A percentile compares a stretch with the other conserved stretches of the same genome.
phyloP scores from a whole-genome alignment of 1,284 basidiomycete species.

The Rhodofomes roseus region DNA sequence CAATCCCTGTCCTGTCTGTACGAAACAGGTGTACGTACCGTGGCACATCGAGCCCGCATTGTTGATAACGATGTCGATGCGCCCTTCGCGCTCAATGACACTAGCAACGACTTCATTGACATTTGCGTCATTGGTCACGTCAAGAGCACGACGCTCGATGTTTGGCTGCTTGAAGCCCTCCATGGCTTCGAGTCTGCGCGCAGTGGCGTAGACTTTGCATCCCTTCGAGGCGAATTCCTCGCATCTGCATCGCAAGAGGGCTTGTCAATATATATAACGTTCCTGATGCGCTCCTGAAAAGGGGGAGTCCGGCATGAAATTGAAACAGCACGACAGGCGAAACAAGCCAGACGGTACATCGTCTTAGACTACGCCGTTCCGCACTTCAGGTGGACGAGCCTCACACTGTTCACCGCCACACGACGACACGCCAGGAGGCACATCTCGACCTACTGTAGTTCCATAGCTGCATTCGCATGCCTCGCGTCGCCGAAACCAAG shows the following conservation, averaged over 20 bases:
- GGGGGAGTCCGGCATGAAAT: no score
- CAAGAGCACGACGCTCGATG: slow-evolving; percentile 6
- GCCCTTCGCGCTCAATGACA: slow-evolving; percentile 11
- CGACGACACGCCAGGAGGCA: no score
- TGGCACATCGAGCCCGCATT: slow-evolving; percentile 11
- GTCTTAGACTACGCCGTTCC: no score
- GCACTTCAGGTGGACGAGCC: no score
- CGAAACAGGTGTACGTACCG: slow-evolving; percentile 1
- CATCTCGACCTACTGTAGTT: no score
- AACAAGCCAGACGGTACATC: no score
- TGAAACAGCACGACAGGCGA: no score
- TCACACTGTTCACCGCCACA: no score
- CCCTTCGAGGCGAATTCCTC: slow-evolving; percentile 30
- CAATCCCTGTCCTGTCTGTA: not conserved
- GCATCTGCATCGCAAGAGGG: slow-evolving; percentile 20
- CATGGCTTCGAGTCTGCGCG: slow-evolving; percentile 33
- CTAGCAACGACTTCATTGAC: slow-evolving; percentile 5
- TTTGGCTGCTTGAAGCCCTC: slow-evolving; percentile 1
- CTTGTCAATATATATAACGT: not conserved
- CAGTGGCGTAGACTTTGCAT: slow-evolving; percentile 38
- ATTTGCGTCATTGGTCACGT: slow-evolving; percentile 11
- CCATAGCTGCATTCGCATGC: no score
- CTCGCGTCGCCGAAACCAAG: no score
- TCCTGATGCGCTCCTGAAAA: no score
- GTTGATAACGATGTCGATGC: slow-evolving; percentile 14